Base-by-base conservation (phyloP, 352 stramenopile species). In the Hyaloperonospora arabidopsidis region DNA sequence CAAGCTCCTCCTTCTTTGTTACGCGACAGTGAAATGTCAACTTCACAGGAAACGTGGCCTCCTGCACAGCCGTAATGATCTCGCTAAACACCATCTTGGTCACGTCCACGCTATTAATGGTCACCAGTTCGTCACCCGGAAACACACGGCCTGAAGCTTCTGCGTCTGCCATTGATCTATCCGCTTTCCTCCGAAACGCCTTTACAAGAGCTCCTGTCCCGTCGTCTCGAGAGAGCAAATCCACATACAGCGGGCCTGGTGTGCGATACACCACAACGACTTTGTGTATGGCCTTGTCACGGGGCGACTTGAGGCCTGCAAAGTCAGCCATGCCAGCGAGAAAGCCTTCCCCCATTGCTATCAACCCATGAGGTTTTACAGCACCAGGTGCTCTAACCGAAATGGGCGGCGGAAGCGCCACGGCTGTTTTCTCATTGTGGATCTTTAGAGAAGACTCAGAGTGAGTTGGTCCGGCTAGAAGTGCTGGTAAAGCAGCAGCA, bases 191-290 rank as follows among this genome's bases (percentile, higher is more conserved):
- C 13, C 82, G 68, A 64, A 92, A 92, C 12, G 72, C 66, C 52
- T 87, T 89, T 23, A 92, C 78, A 28, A 73, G 79, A 45, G 82
- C 82, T 10, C 82, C 82, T 19, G 66, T 77, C 5, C 76, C 76
- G n/a, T 88, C 74, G 0, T 73, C 61, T 38, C 78, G 69, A 3
- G 82, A 92, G 65, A 82, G 87, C 51, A 92, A 66, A 56, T 92
- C 82, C 39, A 92, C 66, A 47, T 73, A 87, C 19, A 92, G 50
- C 4, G 82, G 76, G 0, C 72, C 79, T 0, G 68, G 59, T 0
- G 69, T 68, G 8, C 52, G 39, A 52, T 90, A 90, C 19, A 79
- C 52, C 22, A 92, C 67, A 15, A 70, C 61, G 3, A 84, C 67
- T 7, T 55, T 61, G 29, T 65, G 57, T 34, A 57, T 18, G 35